Evolutionary conservation across 2,329 filamentous ascomycete species (phyloP).

Genomic region (Phaeosphaeriaceae sp.): DNA sequence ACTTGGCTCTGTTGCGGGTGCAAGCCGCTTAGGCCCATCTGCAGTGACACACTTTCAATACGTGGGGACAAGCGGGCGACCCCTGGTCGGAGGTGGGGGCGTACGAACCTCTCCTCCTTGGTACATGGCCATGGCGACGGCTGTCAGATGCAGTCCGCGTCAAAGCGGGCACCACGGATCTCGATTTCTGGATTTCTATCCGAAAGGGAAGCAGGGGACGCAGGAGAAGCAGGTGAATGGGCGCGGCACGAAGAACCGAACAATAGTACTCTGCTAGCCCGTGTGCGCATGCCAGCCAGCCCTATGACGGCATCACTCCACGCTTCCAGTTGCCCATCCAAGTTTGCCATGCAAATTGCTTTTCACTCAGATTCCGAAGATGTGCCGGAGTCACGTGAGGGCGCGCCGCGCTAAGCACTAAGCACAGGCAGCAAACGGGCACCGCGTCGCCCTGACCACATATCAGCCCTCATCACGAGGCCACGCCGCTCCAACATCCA

Average conservation of each 20-base stretch:
- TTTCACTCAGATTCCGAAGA: neutral
- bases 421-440: constrained; percentile 4
- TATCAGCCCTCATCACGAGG: neutral
- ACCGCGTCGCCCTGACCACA: constrained; percentile 5
- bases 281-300: neutral
- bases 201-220: neutral
- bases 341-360: neutral
- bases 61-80: constrained; percentile 7
- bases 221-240: neutral
- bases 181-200: constrained; percentile 1
- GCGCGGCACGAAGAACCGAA: constrained; percentile 3
- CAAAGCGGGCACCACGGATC: constrained; percentile 12
- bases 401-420: constrained; percentile 1
- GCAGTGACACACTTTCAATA: constrained; percentile 28
- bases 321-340: neutral
- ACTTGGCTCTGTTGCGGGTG: constrained; percentile 30
- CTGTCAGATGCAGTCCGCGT: constrained; percentile 3
- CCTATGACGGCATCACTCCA: constrained; percentile 1
- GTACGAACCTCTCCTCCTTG: constrained; percentile 42
- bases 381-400: constrained; percentile 12
- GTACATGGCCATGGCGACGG: constrained; percentile 42
- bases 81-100: constrained; percentile 14
- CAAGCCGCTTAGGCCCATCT: constrained; percentile 40
- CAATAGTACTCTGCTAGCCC: neutral
- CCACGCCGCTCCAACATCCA: neutral